Evolutionary conservation across 192 early-diverging fungal species (phyloP), one percentile per base, ranked within the genome.

Genomic region (Phlyctochytrium arcticum): DNA sequence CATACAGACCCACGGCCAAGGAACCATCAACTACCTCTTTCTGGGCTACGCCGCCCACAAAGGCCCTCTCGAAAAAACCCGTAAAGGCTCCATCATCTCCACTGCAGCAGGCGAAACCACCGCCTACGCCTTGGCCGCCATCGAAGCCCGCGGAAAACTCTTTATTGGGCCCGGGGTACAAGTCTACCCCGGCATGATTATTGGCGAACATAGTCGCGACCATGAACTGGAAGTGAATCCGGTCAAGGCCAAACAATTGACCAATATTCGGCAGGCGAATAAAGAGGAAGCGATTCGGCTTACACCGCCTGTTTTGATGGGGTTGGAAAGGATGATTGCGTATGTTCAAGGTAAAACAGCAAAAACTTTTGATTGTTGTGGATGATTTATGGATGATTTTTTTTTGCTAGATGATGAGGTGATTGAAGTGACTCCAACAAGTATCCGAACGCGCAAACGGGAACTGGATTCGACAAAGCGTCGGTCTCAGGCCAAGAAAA

Each of bases 151-250:
- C 37, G 91, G 91, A 21, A 86, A 86, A 56, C 77, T 93, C 46
- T 93, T 93, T 73, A 75, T 93, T 31, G 70, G 71, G 42, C 85
- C 86, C 44, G 85, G 87, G 36, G 84, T 84, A 46, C 86, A 88
- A 53, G 86, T 88, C 7, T 93, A 93, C 60, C 83, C 86, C 26
- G 91, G 91, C 37, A 93, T 93, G 91, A 83, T 93, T 68, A 87
- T 93, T 35, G 91, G 91, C 37, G 91, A 93, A 74, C 84, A 89
- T 35, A 87, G 75, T 61, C 82, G 88, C 62, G 82, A 90, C 21
- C 79, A 79, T 32, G 91, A 93, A 64, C 64, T 93, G 49, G 89
- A 91, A 48, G 91, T 93, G 42, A 93, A 93, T 75, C 91, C 91
- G 0, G 86, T 85, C 23, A 88, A 89, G 68, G 82, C 85, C 34